Conservation (phyloP, 495 filamentous ascomycete species). For the Talaromyces borbonicus region DNA sequence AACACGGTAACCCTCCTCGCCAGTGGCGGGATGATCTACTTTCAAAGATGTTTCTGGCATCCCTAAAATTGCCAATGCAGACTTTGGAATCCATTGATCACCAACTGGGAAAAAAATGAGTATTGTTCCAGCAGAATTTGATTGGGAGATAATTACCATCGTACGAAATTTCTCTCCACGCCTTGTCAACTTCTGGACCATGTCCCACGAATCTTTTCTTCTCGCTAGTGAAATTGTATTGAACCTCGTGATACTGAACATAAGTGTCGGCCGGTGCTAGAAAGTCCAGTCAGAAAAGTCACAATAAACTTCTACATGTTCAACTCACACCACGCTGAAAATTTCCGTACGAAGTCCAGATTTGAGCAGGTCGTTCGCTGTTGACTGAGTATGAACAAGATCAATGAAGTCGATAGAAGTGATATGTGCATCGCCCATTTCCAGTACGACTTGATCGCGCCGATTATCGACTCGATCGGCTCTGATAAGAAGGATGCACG, state of each 20-base stretch:
- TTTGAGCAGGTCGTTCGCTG: neutral
- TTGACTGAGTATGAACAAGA: neutral
- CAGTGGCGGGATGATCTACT: neutral
- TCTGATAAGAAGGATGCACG: no score
- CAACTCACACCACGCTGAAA: conserved; percentile 3
- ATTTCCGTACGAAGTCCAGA: neutral
- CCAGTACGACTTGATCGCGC: neutral
- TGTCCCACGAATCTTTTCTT: neutral
- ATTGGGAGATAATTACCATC: neutral
- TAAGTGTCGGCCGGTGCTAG: neutral
- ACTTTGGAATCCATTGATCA: conserved; percentile 6
- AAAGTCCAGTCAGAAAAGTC: neutral
- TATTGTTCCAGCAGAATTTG: neutral
- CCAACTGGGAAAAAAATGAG: neutral
- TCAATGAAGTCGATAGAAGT: neutral
- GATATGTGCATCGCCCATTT: neutral
- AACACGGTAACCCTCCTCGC: conserved; percentile 2
- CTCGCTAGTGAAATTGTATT: neutral
- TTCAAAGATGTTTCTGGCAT: conserved; percentile 1
- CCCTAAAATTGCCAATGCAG: neutral
- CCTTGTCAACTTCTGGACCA: conserved; percentile 2
- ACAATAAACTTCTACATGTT: neutral
- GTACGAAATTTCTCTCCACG: conserved; percentile 2
- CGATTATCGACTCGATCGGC: no score
- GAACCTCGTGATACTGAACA: neutral